phyloP scores from a whole-genome alignment of 2,329 filamentous ascomycete genomes.

The Thermothelomyces thermophilus region DNA sequence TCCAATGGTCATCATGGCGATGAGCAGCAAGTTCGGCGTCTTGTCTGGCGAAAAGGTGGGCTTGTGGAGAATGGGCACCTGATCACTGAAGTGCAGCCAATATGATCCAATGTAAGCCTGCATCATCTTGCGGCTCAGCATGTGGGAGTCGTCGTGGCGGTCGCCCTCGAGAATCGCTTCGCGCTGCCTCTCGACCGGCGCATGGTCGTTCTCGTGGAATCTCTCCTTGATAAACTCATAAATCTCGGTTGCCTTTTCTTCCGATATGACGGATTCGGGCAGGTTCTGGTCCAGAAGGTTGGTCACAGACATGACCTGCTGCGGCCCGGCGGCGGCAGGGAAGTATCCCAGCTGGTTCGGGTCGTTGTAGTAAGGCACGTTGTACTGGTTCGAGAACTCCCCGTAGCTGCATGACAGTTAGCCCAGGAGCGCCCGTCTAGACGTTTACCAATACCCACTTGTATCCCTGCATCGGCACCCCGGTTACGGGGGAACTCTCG shows the following conservation, averaged over 20 bases:
- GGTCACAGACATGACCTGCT: constrained; percentile 85
- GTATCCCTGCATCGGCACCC: constrained; percentile 42
- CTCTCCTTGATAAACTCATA: constrained; percentile 73
- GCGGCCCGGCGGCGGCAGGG: constrained; percentile 49
- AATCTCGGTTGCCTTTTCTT: constrained; percentile 78
- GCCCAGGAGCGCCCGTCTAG: neutral
- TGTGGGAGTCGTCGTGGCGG: constrained; percentile 55
- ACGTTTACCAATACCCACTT: constrained; percentile 39
- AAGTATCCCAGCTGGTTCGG: constrained; percentile 48
- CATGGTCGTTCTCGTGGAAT: constrained; percentile 74
- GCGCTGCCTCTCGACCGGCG: constrained; percentile 66
- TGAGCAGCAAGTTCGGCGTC: constrained; percentile 74
- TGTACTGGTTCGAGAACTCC: constrained; percentile 45
- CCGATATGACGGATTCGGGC: constrained; percentile 74
- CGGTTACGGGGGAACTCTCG: constrained; percentile 46
- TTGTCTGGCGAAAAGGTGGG: constrained; percentile 87
- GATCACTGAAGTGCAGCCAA: constrained; percentile 91
- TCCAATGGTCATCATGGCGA: constrained; percentile 88
- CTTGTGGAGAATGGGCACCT: constrained; percentile 89
- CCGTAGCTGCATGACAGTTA: constrained; percentile 41
- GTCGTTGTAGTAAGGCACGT: constrained; percentile 44
- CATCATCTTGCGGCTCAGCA: constrained; percentile 89
- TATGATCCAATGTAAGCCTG: constrained; percentile 89
- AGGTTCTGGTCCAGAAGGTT: constrained; percentile 75
- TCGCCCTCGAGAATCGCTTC: constrained; percentile 74